Conservation (phyloP, 495 filamentous ascomycete species). For the Penicillium lividum region DNA sequence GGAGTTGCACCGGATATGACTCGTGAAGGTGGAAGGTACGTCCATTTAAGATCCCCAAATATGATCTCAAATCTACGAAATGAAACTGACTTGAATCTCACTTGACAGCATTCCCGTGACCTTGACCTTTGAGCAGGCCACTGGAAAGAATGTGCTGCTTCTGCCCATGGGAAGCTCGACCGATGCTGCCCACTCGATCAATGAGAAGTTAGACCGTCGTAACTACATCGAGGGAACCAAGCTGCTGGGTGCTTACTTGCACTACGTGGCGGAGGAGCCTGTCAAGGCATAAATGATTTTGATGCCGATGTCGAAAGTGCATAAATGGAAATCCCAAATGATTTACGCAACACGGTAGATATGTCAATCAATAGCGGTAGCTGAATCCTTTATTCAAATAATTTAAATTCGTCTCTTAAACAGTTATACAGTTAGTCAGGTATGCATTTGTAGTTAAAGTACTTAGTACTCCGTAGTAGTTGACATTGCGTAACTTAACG, state of each 20-base stretch:
- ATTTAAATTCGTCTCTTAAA: background rate
- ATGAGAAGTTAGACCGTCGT: slow-evolving; percentile 94
- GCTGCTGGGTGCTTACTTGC: slow-evolving; percentile 89
- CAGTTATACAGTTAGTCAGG: too few relatives aligned
- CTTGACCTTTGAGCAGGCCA: slow-evolving; percentile 94
- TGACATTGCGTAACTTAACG: too few relatives aligned
- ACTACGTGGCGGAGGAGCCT: slow-evolving; percentile 93
- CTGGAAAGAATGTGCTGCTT: slow-evolving; percentile 96
- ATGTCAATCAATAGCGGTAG: background rate
- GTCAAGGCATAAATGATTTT: slow-evolving; percentile 33
- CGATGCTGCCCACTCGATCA: slow-evolving; percentile 94
- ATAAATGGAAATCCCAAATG: background rate
- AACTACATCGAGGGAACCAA: slow-evolving; percentile 99
- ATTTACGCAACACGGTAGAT: background rate
- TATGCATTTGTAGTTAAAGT: too few relatives aligned
- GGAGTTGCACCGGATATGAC: slow-evolving; percentile 93
- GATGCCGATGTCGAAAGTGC: background rate
- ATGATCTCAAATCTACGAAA: background rate
- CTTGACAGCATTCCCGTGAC: slow-evolving; percentile 86
- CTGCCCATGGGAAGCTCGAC: slow-evolving; percentile 96
- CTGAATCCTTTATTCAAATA: background rate
- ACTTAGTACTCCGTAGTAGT: too few relatives aligned
- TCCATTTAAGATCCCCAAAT: slow-evolving; percentile 1
- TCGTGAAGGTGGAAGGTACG: slow-evolving; percentile 86
- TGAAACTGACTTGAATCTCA: slow-evolving; percentile 18